Evolutionary conservation across 106 monocot genomes (phyloP).

Genomic region (Cymbidium sinense): DNA sequence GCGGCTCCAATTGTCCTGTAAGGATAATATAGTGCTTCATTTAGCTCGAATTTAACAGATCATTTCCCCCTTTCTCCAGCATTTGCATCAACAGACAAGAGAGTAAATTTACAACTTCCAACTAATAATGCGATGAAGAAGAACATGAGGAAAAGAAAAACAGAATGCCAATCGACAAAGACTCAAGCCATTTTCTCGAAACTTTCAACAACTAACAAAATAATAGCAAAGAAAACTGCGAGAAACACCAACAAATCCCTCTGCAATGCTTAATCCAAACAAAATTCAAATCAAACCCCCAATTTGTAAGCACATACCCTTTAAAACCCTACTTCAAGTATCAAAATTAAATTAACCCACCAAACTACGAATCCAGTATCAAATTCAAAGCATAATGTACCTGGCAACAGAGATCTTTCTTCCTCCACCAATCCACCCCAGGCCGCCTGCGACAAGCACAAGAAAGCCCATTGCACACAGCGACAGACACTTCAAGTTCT

Average conservation of each 20-base stretch:
- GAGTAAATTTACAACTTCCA: background rate
- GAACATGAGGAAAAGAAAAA: background rate
- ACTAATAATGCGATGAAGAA: background rate
- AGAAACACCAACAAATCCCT: background rate
- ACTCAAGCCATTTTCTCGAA: background rate
- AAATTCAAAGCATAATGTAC: background rate
- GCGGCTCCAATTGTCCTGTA: background rate
- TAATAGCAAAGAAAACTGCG: background rate
- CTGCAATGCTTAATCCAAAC: background rate
- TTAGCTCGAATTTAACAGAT: constrained; percentile 2
- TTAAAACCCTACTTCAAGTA: too few relatives aligned
- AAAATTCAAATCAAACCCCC: background rate
- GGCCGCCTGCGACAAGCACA: constrained; percentile 4
- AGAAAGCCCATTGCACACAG: background rate
- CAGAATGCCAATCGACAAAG: background rate
- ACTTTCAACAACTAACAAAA: background rate
- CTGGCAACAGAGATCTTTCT: background rate
- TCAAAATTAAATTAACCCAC: background rate
- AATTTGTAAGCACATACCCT: background rate
- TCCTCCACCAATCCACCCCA: background rate
- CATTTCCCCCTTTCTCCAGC: background rate
- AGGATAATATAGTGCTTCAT: background rate
- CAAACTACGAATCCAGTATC: background rate
- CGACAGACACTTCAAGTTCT: background rate
- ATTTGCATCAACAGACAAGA: background rate